These are phyloP conservation scores for Trichoderma sp. DNA, from an alignment of 2,329 filamentous ascomycete genomes.

Conservation along the genomic window DNA sequence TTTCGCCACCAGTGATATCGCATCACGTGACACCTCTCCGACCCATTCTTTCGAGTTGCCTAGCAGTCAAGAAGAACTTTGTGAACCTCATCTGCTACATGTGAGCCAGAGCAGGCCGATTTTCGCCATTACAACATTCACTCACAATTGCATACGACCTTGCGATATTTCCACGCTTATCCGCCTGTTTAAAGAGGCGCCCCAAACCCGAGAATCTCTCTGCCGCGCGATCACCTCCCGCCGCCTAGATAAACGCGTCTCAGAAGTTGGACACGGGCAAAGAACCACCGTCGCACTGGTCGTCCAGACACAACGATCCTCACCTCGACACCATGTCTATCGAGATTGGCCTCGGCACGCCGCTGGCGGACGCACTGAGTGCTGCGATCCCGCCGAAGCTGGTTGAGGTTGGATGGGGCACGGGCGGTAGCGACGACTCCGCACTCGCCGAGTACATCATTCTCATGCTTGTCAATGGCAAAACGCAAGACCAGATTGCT, in stretches of 20 bases:
- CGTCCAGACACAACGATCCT: neutral
- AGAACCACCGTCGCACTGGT: slow-evolving; percentile 3
- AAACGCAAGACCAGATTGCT: slow-evolving; percentile 85
- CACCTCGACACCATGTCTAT: slow-evolving; percentile 63
- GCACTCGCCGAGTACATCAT: slow-evolving; percentile 95
- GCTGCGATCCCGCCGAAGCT: slow-evolving; percentile 85
- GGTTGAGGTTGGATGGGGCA: slow-evolving; percentile 88
- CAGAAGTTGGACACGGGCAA: neutral
- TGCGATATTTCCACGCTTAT: neutral
- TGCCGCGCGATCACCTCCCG: neutral
- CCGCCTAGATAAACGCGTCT: slow-evolving; percentile 14
- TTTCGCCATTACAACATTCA: neutral
- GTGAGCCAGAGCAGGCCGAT: slow-evolving; percentile 6
- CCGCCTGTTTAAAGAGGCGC: neutral
- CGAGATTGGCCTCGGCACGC: slow-evolving; percentile 73
- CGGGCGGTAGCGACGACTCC: slow-evolving; percentile 71
- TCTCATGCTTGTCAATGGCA: slow-evolving; percentile 94
- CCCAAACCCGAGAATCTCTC: neutral
- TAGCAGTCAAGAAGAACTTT: slow-evolving; percentile 24
- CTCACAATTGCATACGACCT: neutral
- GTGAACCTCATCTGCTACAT: slow-evolving; percentile 23
- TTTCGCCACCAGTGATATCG: slow-evolving; percentile 5
- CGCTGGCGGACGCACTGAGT: slow-evolving; percentile 80
- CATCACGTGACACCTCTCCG: slow-evolving; percentile 29
- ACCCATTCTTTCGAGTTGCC: slow-evolving; percentile 31